phyloP scores from a whole-genome alignment of 2,329 filamentous ascomycete genomes.

The Rutstroemia sp. region DNA sequence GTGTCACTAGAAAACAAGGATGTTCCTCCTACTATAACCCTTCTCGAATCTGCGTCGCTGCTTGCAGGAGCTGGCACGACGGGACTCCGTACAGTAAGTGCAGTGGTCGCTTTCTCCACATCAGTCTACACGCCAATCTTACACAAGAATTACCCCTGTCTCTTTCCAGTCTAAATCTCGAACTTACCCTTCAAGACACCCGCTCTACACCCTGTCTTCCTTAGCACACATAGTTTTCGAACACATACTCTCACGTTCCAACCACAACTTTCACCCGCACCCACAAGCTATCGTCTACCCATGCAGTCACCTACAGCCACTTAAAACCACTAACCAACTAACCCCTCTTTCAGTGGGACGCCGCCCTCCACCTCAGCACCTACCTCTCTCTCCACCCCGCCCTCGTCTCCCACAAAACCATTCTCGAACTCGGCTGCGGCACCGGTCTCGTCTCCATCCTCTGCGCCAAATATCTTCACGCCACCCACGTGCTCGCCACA shows the following conservation, averaged over 20 bases:
- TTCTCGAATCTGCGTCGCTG: constrained; percentile 62
- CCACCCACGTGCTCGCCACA: constrained; percentile 56
- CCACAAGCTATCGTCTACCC: neutral
- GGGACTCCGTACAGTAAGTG: constrained; percentile 53
- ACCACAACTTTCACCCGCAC: neutral
- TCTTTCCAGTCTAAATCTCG: neutral
- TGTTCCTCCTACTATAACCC: constrained; percentile 40
- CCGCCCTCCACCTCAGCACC: constrained; percentile 63
- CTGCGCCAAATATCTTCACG: constrained; percentile 58
- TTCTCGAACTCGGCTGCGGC: constrained; percentile 69
- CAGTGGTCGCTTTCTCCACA: too few species aligned
- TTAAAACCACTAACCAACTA: neutral
- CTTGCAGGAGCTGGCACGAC: constrained; percentile 68
- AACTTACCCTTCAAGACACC: too few species aligned
- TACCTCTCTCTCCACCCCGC: constrained; percentile 45
- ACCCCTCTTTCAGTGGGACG: constrained; percentile 52
- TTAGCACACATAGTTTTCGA: neutral
- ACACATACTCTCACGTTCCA: neutral
- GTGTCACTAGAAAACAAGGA: neutral
- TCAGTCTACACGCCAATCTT: neutral
- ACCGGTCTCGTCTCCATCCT: constrained; percentile 71
- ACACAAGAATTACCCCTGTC: neutral
- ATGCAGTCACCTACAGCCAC: too few species aligned
- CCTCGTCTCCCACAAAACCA: constrained; percentile 42
- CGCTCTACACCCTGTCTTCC: neutral